Conservation (phyloP, 805 yeast species). For the Ogataea nakhonphanomensis region DNA sequence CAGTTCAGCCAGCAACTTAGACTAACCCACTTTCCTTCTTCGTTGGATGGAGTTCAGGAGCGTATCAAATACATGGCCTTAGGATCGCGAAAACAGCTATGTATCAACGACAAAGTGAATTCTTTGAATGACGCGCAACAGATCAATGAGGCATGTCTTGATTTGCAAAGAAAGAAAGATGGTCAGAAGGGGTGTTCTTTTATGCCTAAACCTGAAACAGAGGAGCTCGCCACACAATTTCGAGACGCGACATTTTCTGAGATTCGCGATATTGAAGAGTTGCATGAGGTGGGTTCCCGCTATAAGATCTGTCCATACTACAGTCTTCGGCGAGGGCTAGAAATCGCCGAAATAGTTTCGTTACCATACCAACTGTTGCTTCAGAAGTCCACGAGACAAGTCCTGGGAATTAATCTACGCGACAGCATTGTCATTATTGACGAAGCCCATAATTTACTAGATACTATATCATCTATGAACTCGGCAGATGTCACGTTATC, state of each 20-base stretch:
- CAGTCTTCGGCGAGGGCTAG: constrained; percentile 55
- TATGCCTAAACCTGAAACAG: constrained; percentile 36
- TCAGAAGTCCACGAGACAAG: constrained; percentile 55
- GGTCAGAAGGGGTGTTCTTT: constrained; percentile 37
- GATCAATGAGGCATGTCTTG: constrained; percentile 80
- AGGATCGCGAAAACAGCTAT: constrained; percentile 82
- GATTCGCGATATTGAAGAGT: constrained; percentile 77
- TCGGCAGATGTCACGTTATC: constrained; percentile 53
- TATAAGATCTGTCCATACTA: constrained; percentile 78
- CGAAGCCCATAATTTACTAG: constrained; percentile 88
- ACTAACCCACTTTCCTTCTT: constrained; percentile 61
- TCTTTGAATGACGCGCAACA: constrained; percentile 44
- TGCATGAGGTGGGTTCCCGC: constrained; percentile 55
- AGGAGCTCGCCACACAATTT: constrained; percentile 38
- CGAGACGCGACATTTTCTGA: constrained; percentile 53
- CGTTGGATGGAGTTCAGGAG: constrained; percentile 46
- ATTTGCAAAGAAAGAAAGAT: constrained; percentile 47
- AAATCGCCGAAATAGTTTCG: constrained; percentile 69
- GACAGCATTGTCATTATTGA: constrained; percentile 76
- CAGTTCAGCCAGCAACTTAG: constrained; percentile 76
- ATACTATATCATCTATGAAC: constrained; percentile 66
- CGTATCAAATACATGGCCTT: constrained; percentile 65
- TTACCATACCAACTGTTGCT: constrained; percentile 81
- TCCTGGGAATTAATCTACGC: constrained; percentile 55
- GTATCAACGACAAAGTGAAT: constrained; percentile 65